Conservation (phyloP, 371 early-diverging fungal genomes). For the Smittium mucronatum region DNA sequence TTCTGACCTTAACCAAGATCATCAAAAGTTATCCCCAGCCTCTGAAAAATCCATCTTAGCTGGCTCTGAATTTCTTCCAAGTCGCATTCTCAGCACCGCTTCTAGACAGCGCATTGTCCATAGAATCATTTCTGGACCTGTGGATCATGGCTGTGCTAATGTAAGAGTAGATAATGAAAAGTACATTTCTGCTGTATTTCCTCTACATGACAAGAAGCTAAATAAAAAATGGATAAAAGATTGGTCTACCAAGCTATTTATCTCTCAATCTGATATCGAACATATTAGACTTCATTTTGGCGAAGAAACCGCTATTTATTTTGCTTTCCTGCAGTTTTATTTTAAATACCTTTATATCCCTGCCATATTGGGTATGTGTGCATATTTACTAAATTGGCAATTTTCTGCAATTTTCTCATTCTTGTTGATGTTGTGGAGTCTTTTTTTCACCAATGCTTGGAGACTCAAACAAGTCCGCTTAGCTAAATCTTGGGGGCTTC, state of each 20-base stretch:
- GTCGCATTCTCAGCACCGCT: slow-evolving; percentile 30
- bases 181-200: slow-evolving; percentile 52
- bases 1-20: slow-evolving; percentile 2
- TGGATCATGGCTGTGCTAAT: slow-evolving; percentile 56
- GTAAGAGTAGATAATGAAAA: slow-evolving; percentile 41
- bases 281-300: slow-evolving; percentile 68
- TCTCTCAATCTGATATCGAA: slow-evolving; percentile 48
- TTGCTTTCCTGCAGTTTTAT: slow-evolving; percentile 81
- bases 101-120: slow-evolving; percentile 62
- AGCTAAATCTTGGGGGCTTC: slow-evolving; percentile 62
- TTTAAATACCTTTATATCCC: slow-evolving; percentile 55
- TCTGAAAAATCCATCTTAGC: slow-evolving; percentile 20
- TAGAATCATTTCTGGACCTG: slow-evolving; percentile 50
- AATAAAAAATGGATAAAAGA: slow-evolving; percentile 62
- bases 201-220: slow-evolving; percentile 61
- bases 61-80: background rate
- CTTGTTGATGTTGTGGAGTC: slow-evolving; percentile 54
- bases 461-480: slow-evolving; percentile 54
- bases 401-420: slow-evolving; percentile 51
- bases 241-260: slow-evolving; percentile 65
- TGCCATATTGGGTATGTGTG: slow-evolving; percentile 45
- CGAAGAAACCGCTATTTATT: slow-evolving; percentile 78
- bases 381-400: slow-evolving; percentile 38
- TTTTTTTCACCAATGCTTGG: slow-evolving; percentile 67
- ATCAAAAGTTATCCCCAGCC: slow-evolving; percentile 20